These are phyloP conservation scores for Stentor roeselii DNA, from an alignment of 73 alveolate species.

Conservation along the genomic window DNA sequence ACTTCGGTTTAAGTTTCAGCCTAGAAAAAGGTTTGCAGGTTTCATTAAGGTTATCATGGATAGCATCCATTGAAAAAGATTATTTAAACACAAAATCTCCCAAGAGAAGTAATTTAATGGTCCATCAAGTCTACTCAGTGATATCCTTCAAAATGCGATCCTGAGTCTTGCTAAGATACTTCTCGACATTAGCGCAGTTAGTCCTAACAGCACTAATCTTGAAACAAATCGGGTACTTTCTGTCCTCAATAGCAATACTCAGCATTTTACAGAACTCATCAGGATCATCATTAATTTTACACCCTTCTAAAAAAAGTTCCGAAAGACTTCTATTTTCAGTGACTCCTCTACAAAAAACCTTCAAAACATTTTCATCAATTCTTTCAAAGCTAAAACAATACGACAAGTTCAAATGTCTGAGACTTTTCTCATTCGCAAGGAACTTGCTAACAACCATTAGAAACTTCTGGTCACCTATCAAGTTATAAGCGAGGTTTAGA, in stretches of 20 bases:
- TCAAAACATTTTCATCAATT: background rate
- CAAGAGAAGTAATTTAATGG: too few species aligned
- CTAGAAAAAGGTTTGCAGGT: too few species aligned
- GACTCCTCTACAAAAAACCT: background rate
- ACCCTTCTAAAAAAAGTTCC: constrained; percentile 13
- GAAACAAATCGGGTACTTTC: background rate
- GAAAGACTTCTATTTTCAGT: background rate
- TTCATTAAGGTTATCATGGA: too few species aligned
- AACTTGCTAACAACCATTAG: background rate
- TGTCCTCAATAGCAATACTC: background rate
- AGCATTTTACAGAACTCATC: constrained; percentile 18
- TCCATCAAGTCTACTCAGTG: too few species aligned
- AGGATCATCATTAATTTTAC: constrained; percentile 18
- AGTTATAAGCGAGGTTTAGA: background rate
- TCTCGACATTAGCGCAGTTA: background rate
- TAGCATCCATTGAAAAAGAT: too few species aligned
- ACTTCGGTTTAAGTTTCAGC: too few species aligned
- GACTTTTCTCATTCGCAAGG: background rate
- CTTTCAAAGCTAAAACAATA: background rate
- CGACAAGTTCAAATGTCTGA: background rate
- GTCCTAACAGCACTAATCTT: constrained; percentile 14
- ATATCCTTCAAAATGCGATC: background rate
- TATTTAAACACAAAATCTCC: too few species aligned
- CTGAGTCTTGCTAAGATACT: background rate
- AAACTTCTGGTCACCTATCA: background rate